These are phyloP conservation scores for Gentiana straminea DNA, from an alignment of 257 asterid species.

Conservation along the genomic window DNA sequence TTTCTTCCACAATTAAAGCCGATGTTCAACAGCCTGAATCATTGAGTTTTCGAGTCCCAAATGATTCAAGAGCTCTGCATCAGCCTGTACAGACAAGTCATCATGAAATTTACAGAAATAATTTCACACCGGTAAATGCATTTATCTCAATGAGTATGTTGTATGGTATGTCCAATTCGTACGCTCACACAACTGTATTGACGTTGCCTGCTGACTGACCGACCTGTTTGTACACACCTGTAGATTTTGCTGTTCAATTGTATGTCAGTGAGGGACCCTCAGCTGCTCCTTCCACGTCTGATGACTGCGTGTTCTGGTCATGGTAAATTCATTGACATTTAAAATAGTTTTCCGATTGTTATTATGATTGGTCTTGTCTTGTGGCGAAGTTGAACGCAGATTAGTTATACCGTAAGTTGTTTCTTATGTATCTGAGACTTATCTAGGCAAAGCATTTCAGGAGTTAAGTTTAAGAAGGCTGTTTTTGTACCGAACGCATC, in stretches of 20 bases:
- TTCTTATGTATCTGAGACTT: neutral
- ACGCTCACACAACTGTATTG: too few relatives aligned
- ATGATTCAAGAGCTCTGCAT: slow-evolving; percentile 1
- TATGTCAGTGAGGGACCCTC: slow-evolving; percentile 96
- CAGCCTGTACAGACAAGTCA: slow-evolving; percentile 2
- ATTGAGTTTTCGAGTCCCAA: slow-evolving; percentile 5
- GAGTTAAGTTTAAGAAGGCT: slow-evolving; percentile 77
- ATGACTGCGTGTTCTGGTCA: slow-evolving; percentile 59
- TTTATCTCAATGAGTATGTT: neutral
- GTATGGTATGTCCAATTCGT: too few relatives aligned
- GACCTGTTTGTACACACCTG: slow-evolving; percentile 17
- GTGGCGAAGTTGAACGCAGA: neutral
- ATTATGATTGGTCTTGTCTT: neutral
- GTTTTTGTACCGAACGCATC: slow-evolving; percentile 92
- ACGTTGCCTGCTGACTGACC: too few relatives aligned
- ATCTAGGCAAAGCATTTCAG: slow-evolving; percentile 30
- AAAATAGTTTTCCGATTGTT: neutral
- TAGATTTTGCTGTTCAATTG: slow-evolving; percentile 96
- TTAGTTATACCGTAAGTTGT: neutral
- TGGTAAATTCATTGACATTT: slow-evolving; percentile 38
- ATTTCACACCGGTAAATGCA: slow-evolving; percentile 13
- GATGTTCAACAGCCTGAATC: slow-evolving; percentile 20
- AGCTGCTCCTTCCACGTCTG: slow-evolving; percentile 81
- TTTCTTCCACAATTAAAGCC: slow-evolving; percentile 48
- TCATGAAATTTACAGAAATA: neutral